Conservation (phyloP, 2,329 filamentous ascomycete species). For the Penicillium sp. region DNA sequence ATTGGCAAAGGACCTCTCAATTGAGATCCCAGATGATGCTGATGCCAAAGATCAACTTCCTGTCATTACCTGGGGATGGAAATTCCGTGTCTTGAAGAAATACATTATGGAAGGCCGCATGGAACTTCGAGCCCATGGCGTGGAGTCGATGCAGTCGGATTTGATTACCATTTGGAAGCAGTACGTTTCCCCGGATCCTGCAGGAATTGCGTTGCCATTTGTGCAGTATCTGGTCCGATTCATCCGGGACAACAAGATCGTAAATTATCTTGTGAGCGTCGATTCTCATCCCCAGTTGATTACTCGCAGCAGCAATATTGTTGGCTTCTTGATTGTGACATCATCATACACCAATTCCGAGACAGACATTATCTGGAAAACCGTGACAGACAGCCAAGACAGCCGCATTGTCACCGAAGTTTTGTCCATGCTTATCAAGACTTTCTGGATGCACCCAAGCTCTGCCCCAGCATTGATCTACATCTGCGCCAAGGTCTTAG, state of each 20-base stretch:
- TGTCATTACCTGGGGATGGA: conserved; percentile 59
- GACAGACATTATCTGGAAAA: conserved; percentile 80
- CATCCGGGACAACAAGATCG: conserved; percentile 67
- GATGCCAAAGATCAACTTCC: conserved; percentile 28
- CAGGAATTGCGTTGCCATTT: conserved; percentile 51
- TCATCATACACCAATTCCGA: conserved; percentile 68
- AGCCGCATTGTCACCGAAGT: conserved; percentile 80
- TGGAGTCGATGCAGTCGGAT: conserved; percentile 69
- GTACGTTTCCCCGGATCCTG: conserved; percentile 49
- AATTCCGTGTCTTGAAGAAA: conserved; percentile 65
- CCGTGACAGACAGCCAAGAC: conserved; percentile 77
- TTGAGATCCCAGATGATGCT: conserved; percentile 33
- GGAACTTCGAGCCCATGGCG: conserved; percentile 80
- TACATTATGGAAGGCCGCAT: conserved; percentile 83
- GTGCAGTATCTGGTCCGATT: conserved; percentile 69
- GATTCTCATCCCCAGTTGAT: conserved; percentile 93
- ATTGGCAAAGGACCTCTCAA: conserved; percentile 37
- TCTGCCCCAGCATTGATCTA: conserved; percentile 55
- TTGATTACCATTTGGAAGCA: conserved; percentile 67
- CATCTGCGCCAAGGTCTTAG: conserved; percentile 68
- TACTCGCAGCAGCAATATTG: conserved; percentile 73
- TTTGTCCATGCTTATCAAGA: conserved; percentile 61
- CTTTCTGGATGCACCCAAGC: conserved; percentile 48
- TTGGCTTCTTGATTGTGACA: conserved; percentile 83
- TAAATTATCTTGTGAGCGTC: conserved; percentile 84